These are phyloP conservation scores for Protea cynaroides DNA, from an alignment of 164 flowering plant genomes.

Conservation along the genomic window DNA sequence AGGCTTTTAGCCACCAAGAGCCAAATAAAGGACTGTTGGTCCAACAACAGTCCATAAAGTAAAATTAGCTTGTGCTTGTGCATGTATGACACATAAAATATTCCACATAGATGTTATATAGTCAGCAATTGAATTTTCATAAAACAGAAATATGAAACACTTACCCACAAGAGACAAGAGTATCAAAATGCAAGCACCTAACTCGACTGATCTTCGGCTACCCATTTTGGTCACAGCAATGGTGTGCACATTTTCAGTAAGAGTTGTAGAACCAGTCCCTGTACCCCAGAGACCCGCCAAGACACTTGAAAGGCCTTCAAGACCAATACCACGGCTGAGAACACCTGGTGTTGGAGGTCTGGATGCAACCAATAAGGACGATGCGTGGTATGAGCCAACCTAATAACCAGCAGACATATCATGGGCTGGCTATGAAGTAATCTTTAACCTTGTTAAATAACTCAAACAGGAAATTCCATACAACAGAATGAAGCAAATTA, in stretches of 20 bases:
- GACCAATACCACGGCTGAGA: constrained; percentile 89
- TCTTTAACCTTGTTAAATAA: not conserved
- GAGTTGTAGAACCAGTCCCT: constrained; percentile 87
- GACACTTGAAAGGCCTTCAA: constrained; percentile 85
- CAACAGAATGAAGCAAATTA: not conserved
- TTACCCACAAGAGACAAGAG: constrained; percentile 82
- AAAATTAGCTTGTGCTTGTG: no score
- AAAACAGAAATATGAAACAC: constrained; percentile 9
- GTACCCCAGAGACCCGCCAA: constrained; percentile 99
- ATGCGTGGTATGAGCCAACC: constrained; percentile 99
- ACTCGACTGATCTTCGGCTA: constrained; percentile 88
- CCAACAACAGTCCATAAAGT: no score
- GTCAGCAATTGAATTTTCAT: no score
- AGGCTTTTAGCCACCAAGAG: no score
- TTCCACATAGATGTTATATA: no score
- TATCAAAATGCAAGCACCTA: constrained; percentile 84
- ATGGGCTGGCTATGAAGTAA: not conserved
- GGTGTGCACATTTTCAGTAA: constrained; percentile 97
- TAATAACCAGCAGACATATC: constrained; percentile 13
- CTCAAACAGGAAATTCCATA: not conserved
- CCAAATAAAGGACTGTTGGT: no score
- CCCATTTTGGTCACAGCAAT: constrained; percentile 99
- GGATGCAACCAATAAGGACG: constrained; percentile 93
- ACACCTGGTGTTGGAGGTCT: constrained; percentile 96
- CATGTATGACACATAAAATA: no score